Evolutionary conservation across 2,329 filamentous ascomycete species (phyloP).

Genomic region (Ascochyta pisi): DNA sequence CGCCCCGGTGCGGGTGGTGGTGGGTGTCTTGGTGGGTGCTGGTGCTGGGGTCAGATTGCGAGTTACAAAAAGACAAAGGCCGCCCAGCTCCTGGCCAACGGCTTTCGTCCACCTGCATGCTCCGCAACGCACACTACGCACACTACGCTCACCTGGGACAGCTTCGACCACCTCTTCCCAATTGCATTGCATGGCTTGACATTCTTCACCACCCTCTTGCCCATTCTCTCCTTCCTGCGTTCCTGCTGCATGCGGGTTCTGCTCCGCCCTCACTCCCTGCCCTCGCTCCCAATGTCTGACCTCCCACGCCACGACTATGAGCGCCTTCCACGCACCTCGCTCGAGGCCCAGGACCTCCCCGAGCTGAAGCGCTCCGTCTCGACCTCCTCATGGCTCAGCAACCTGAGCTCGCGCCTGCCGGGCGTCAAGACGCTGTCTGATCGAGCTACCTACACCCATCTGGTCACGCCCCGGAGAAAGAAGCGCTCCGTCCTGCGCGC

Average conservation of each 20-base stretch:
- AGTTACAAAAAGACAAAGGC: conserved; percentile 5
- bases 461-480: conserved; percentile 42
- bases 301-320: conserved; percentile 40
- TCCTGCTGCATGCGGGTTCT: conserved; percentile 4
- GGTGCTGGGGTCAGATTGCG: conserved; percentile 14
- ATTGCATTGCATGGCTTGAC: neutral
- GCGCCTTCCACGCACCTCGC: conserved; percentile 40
- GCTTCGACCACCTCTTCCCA: neutral
- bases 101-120: neutral
- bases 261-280: conserved; percentile 7
- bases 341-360: conserved; percentile 31
- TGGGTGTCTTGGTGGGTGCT: neutral
- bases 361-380: conserved; percentile 21
- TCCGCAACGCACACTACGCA: neutral
- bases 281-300: conserved; percentile 25
- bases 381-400: conserved; percentile 35
- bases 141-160: neutral
- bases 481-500: conserved; percentile 42
- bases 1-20: conserved; percentile 2
- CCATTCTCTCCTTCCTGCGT: conserved; percentile 1
- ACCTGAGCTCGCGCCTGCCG: conserved; percentile 25
- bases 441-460: conserved; percentile 40
- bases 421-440: conserved; percentile 38
- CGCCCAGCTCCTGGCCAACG: neutral
- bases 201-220: neutral